Conservation (phyloP, 306 rosid species). For the Calophaca sinica region DNA sequence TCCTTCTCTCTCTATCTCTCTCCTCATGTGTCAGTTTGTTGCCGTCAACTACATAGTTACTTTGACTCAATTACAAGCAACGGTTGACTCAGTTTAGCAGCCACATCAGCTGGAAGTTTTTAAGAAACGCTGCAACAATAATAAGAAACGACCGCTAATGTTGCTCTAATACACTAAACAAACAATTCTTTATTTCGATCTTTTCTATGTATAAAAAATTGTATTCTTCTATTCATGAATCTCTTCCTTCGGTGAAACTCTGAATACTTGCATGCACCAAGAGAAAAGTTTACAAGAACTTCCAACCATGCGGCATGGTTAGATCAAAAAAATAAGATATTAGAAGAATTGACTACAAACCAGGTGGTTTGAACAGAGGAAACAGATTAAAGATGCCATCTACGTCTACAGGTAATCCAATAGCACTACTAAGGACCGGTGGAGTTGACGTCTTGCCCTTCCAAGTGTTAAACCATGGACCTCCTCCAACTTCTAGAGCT, state of each 20-base stretch:
- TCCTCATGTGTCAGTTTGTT: too few species aligned
- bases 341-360: constrained; percentile 58
- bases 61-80: too few species aligned
- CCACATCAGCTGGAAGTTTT: too few species aligned
- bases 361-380: constrained; percentile 88
- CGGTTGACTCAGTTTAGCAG: too few species aligned
- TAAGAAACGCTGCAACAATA: too few species aligned
- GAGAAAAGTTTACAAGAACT: too few species aligned
- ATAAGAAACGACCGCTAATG: too few species aligned
- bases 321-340: background rate
- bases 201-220: background rate
- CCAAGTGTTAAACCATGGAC: constrained; percentile 95
- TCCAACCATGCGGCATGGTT: too few species aligned
- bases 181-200: background rate
- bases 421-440: constrained; percentile 56
- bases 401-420: constrained; percentile 66
- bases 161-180: too few species aligned
- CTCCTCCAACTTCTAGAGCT: constrained; percentile 91
- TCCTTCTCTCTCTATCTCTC: too few species aligned
- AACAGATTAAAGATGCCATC: constrained; percentile 55
- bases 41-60: too few species aligned
- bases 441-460: constrained; percentile 70
- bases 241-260: background rate
- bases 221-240: background rate
- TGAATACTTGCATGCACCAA: background rate